Evolutionary conservation across 495 filamentous ascomycete species (phyloP).

Genomic region (Neurospora sp.): DNA sequence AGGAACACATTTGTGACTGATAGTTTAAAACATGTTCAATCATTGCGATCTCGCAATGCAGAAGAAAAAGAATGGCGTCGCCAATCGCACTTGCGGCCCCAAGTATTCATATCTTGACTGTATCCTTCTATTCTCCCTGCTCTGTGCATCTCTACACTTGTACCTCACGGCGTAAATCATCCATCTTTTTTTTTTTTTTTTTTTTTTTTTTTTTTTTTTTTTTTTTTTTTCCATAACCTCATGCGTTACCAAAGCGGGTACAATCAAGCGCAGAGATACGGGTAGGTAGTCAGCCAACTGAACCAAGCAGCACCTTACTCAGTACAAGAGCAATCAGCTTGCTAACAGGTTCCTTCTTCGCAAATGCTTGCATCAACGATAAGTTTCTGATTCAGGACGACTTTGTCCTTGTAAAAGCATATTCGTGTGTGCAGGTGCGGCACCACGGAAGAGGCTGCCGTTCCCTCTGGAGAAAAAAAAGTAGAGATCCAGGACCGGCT

Average conservation of each 20-base stretch:
- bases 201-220: too few species aligned
- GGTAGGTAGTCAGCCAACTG: neutral
- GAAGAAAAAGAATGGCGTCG: neutral
- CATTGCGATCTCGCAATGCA: neutral
- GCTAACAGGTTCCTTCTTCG: neutral
- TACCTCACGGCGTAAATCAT: too few species aligned
- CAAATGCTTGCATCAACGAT: neutral
- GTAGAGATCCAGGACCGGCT: neutral
- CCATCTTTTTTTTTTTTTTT: too few species aligned
- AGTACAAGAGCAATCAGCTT: neutral
- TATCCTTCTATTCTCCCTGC: too few species aligned
- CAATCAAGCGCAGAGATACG: neutral
- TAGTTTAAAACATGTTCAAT: neutral
- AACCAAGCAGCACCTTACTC: neutral
- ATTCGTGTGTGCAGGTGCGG: neutral
- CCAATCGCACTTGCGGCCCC: too few species aligned
- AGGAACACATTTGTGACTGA: neutral
- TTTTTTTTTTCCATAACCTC: neutral
- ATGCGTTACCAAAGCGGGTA: neutral
- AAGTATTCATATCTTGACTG: too few species aligned
- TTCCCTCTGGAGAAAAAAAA: neutral
- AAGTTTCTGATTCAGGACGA: neutral
- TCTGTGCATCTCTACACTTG: too few species aligned
- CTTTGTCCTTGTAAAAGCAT: neutral
- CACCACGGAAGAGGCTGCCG: neutral